Percentiles rank a stretch among this genome's conserved stretches.
These are phyloP conservation scores for Hypoxylon crocopeplum DNA, from an alignment of 495 filamentous ascomycete genomes.

Conservation along the genomic window DNA sequence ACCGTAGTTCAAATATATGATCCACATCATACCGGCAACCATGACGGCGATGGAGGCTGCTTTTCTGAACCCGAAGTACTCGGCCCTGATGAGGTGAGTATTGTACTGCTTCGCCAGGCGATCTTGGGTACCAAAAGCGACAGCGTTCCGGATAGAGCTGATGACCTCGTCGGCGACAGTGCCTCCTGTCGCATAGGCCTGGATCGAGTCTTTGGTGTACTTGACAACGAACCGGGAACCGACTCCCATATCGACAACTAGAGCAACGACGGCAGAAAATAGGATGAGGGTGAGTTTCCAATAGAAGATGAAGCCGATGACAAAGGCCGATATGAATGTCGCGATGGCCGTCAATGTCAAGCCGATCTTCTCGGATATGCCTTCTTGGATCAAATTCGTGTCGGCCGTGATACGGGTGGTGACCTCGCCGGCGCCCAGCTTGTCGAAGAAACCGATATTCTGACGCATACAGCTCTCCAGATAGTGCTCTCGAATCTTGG, in stretches of 20 bases:
- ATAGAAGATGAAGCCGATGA: constrained; percentile 85
- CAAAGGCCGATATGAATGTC: constrained; percentile 85
- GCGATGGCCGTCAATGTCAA: constrained; percentile 75
- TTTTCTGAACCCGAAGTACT: constrained; percentile 77
- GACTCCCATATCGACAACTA: constrained; percentile 75
- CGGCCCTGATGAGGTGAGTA: constrained; percentile 70
- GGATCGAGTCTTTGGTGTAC: constrained; percentile 76
- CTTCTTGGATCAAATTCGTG: constrained; percentile 87
- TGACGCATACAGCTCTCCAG: constrained; percentile 83
- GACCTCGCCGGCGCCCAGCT: constrained; percentile 88
- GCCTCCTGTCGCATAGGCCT: constrained; percentile 82
- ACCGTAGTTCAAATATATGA: constrained; percentile 88
- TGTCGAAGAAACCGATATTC: constrained; percentile 93
- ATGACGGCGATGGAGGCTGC: constrained; percentile 74
- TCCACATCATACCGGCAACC: constrained; percentile 80
- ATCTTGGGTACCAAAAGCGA: constrained; percentile 90
- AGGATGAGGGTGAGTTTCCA: constrained; percentile 87
- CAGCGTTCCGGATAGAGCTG: constrained; percentile 90
- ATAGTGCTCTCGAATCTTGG: constrained; percentile 85
- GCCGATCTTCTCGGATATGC: constrained; percentile 85
- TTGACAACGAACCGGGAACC: constrained; percentile 77
- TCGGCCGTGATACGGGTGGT: constrained; percentile 92
- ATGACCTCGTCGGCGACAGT: constrained; percentile 94
- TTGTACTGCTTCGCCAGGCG: constrained; percentile 88
- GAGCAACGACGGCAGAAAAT: constrained; percentile 74